Evolutionary conservation across 23 red algal species (phyloP), one percentile per base, ranked within the genome.

Genomic region (Gracilaria caudata): DNA sequence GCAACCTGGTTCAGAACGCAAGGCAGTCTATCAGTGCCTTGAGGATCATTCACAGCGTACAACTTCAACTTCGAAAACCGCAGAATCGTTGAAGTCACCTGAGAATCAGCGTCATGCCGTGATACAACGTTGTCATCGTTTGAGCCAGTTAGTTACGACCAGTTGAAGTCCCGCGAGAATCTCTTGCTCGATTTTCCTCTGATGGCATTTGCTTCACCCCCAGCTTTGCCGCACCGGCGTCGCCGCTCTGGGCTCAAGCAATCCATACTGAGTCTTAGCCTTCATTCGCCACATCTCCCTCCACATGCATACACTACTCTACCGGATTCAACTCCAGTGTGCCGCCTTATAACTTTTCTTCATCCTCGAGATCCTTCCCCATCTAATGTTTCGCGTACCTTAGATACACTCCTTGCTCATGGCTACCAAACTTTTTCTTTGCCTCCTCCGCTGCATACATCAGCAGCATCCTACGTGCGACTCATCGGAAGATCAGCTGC

Each of bases 251-350:
- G 21, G 49, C 37, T 16, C 43, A 49, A 75, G 24, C 70, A 10
- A 12, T 46, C 3, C 26, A n/a, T 14, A 26, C 8, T 49, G 70
- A 75, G 35, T 12, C 70, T 75, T 30, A 75, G 70, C 40, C 43
- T 75, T 43, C 70, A 75, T 12, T 26, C 37, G 7, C 39, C 70
- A 75, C 70, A 75, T 75, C 70, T 75, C 16, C 70, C 70, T 49
- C 70, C 70, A 47, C 70, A 75, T 34, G 70, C 70, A 13, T 75
- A 75, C 70, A 75, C 70, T 19, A 75, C 40, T 49, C 70, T 75
- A 19, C 70, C 70, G 11, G 70, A 75, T 47, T 75, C 70, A 25
- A 75, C 70, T 34, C 70, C 70, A 17, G 70, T 75, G 49, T 75
- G 70, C 40, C 70, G 70, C 24, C 70, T 75, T 7, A 75, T 75